These are phyloP conservation scores for Prunella vulgaris DNA, from an alignment of 257 asterid species.

Conservation along the genomic window DNA sequence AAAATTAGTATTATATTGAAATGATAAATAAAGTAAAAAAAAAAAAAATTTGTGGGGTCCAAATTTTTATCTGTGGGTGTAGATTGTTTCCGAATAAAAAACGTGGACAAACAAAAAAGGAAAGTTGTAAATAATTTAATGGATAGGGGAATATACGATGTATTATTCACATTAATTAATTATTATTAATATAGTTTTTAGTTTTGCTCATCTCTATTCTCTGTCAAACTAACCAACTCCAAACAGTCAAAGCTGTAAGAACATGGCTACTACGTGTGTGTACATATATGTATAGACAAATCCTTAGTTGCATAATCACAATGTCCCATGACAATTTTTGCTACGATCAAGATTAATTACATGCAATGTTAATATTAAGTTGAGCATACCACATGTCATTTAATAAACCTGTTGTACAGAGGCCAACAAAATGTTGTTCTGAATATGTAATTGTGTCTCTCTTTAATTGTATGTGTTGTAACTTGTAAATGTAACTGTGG, in stretches of 20 bases:
- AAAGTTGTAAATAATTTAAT: too few species aligned
- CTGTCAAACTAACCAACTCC: not conserved
- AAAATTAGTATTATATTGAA: too few species aligned
- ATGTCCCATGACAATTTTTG: not conserved
- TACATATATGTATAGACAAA: not conserved
- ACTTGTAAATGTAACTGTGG: not conserved
- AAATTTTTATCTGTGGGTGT: too few species aligned
- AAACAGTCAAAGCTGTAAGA: constrained; percentile 32
- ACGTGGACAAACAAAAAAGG: too few species aligned
- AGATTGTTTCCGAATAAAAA: too few species aligned
- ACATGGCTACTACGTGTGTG: constrained; percentile 1
- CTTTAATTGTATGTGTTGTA: not conserved
- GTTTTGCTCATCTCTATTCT: not conserved
- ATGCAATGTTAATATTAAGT: not conserved
- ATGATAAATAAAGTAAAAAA: too few species aligned
- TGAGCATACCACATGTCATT: not conserved
- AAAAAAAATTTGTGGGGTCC: too few species aligned
- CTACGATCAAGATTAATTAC: not conserved
- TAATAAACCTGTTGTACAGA: not conserved
- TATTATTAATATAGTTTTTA: not conserved
- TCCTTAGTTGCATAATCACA: not conserved
- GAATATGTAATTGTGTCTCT: not conserved
- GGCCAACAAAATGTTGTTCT: not conserved
- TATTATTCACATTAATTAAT: too few species aligned
- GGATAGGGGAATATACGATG: too few species aligned